Evolutionary conservation across 805 yeast species (phyloP).

Genomic region (Zygotorulaspora chibaensis): DNA sequence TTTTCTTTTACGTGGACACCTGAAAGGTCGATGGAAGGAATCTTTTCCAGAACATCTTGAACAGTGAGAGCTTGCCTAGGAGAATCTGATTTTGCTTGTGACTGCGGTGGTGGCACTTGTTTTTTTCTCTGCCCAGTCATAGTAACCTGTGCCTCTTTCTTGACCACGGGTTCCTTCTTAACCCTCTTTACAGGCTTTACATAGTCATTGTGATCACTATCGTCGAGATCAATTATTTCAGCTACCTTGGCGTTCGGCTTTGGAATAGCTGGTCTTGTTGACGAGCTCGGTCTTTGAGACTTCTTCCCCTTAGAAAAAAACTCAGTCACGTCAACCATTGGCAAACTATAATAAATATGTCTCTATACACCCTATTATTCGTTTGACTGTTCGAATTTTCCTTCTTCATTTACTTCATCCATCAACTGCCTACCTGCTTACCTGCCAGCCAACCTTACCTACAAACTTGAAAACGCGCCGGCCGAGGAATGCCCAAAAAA

Average conservation of each 20-base stretch:
- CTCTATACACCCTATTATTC: too few species aligned
- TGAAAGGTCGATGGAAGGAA: constrained; percentile 71
- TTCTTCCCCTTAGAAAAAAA: constrained; percentile 35
- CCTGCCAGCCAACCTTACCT: too few species aligned
- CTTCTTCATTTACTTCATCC: too few species aligned
- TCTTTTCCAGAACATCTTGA: constrained; percentile 43
- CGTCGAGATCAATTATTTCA: constrained; percentile 31
- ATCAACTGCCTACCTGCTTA: too few species aligned
- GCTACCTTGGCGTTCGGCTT: constrained; percentile 5
- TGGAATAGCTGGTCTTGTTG: constrained; percentile 9
- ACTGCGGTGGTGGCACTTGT: background rate
- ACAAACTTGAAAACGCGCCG: too few species aligned
- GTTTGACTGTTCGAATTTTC: too few species aligned
- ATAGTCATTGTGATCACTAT: constrained; percentile 15
- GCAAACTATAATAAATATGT: background rate
- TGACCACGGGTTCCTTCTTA: constrained; percentile 2
- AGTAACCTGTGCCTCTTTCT: constrained; percentile 9
- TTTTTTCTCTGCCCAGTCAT: background rate
- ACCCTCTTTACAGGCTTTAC: background rate
- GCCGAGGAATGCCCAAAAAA: too few species aligned
- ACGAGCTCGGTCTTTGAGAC: constrained; percentile 1
- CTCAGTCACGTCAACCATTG: constrained; percentile 40
- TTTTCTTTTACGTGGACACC: constrained; percentile 45
- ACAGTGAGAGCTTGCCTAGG: constrained; percentile 13
- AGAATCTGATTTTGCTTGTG: background rate